A percentile compares a stretch with the other conserved stretches of the same genome.
Conservation (phyloP, 2,329 filamentous ascomycete genomes). For the Colletotrichum sp. region DNA sequence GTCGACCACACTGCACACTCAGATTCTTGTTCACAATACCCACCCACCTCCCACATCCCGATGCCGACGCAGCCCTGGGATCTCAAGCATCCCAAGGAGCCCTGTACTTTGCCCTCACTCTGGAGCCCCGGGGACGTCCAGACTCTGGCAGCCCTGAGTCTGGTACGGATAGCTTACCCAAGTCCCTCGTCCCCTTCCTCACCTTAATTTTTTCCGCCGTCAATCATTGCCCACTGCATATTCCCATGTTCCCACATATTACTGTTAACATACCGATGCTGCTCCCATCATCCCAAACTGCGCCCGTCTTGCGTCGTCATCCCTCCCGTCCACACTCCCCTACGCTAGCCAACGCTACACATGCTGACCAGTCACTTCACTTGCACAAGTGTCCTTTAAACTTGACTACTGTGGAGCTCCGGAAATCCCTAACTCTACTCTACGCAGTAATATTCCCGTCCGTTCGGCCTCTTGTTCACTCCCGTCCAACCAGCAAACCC, state of each 20-base stretch:
- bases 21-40: not conserved
- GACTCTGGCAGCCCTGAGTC: not conserved
- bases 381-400: not conserved
- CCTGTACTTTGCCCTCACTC: not conserved
- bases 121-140: not conserved
- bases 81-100: not conserved
- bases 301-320: constrained; percentile 15
- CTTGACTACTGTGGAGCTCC: not conserved
- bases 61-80: not conserved
- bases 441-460: not conserved
- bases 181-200: not conserved
- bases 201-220: not conserved
- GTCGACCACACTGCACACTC: not conserved
- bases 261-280: not conserved
- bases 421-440: constrained; percentile 6
- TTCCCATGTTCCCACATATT: not conserved
- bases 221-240: not conserved
- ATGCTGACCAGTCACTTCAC: not conserved
- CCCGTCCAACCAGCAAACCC: not conserved
- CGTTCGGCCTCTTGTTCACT: not conserved
- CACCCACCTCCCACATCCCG: constrained; percentile 10
- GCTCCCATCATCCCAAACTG: not conserved
- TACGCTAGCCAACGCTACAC: not conserved
- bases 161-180: not conserved
- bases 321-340: not conserved